phyloP scores from a whole-genome alignment of 768 basidiomycete species.

The Russula sp. region DNA sequence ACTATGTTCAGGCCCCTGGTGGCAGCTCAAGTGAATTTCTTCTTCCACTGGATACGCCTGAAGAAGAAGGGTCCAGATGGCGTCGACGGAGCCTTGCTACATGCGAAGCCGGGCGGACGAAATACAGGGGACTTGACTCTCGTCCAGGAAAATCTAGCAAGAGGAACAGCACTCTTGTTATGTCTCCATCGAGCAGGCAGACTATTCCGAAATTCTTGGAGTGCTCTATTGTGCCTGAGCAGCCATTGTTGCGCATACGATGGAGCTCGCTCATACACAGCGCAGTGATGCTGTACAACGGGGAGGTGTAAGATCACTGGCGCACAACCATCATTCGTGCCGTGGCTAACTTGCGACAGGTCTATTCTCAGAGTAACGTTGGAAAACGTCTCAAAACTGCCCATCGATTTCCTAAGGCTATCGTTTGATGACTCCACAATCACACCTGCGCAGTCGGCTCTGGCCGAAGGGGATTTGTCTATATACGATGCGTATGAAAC shows the following conservation, averaged over 20 bases:
- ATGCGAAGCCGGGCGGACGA: constrained; percentile 63
- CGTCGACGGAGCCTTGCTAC: constrained; percentile 51
- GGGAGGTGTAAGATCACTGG: constrained; percentile 61
- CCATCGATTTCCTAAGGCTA: constrained; percentile 79
- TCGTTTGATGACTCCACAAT: constrained; percentile 90
- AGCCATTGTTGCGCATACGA: constrained; percentile 81
- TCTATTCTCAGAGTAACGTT: constrained; percentile 78
- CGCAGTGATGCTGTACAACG: constrained; percentile 91
- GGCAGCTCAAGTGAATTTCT: constrained; percentile 65
- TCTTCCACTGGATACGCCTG: constrained; percentile 62
- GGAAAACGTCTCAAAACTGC: constrained; percentile 80
- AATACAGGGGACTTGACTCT: constrained; percentile 67
- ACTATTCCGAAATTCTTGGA: constrained; percentile 53
- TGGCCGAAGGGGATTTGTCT: constrained; percentile 73
- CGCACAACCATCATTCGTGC: background rate
- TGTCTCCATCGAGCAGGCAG: constrained; percentile 26
- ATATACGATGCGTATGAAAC: constrained; percentile 88
- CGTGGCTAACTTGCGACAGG: constrained; percentile 36
- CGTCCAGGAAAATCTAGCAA: constrained; percentile 48
- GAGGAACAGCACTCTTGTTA: constrained; percentile 27
- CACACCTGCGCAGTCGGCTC: constrained; percentile 60
- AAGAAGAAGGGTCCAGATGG: constrained; percentile 57
- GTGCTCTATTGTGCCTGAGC: constrained; percentile 77
- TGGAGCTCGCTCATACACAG: constrained; percentile 88
- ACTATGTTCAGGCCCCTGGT: constrained; percentile 67